phyloP scores from a whole-genome alignment of 257 asterid species.

The Rehmannia glutinosa region DNA sequence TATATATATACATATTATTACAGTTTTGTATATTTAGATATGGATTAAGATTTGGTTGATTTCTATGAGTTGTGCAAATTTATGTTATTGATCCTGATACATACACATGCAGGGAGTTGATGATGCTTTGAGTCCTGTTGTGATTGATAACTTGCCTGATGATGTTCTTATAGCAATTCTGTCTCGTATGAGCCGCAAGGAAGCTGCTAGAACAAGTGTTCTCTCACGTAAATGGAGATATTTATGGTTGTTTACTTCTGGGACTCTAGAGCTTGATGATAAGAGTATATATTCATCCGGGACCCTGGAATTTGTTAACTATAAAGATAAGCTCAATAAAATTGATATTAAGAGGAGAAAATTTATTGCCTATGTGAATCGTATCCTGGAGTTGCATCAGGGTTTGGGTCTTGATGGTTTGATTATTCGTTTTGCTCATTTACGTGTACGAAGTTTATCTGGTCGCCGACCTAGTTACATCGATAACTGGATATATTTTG shows the following conservation, averaged over 20 bases:
- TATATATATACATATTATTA: too few relatives aligned
- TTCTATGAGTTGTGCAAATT: too few relatives aligned
- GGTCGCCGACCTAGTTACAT: not conserved
- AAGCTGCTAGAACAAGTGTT: slow-evolving; percentile 12
- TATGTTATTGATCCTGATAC: too few relatives aligned
- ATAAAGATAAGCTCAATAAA: too few relatives aligned
- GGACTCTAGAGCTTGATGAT: not conserved
- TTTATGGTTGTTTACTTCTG: not conserved
- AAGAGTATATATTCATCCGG: not conserved
- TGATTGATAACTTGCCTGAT: not conserved
- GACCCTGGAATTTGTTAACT: not conserved
- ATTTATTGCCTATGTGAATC: not conserved
- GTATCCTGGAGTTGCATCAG: not conserved
- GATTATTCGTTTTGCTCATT: not conserved
- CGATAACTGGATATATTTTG: not conserved
- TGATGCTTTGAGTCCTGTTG: not conserved
- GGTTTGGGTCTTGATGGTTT: not conserved
- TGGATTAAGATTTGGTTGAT: too few relatives aligned
- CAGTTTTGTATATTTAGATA: too few relatives aligned
- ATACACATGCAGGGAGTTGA: not conserved
- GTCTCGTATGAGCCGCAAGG: not conserved
- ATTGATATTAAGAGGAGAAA: not conserved
- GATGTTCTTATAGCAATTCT: slow-evolving; percentile 5
- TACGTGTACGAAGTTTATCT: not conserved
- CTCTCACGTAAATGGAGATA: slow-evolving; percentile 2